Evolutionary conservation across 2,329 filamentous ascomycete genomes (phyloP).

Genomic region (Cryoendolithus antarcticus): DNA sequence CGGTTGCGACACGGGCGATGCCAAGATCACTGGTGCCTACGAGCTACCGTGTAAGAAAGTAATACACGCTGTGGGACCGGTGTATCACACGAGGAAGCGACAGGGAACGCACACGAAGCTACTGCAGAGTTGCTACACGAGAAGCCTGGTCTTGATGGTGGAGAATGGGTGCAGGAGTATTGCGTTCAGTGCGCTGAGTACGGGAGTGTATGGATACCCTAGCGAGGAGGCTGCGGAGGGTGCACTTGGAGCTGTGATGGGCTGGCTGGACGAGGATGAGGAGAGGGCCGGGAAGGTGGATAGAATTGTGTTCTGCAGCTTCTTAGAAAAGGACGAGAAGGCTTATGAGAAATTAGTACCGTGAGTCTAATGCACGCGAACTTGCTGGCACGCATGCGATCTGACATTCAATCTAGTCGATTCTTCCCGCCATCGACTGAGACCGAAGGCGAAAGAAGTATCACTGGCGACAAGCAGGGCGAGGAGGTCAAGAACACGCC

Average conservation of each 20-base stretch:
- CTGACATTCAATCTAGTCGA: slow-evolving; percentile 12
- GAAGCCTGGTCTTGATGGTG: slow-evolving; percentile 60
- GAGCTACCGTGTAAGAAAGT: slow-evolving; percentile 62
- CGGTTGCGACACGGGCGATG: slow-evolving; percentile 65
- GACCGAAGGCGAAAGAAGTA: slow-evolving; percentile 3
- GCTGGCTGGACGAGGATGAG: slow-evolving; percentile 39
- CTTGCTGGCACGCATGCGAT: not conserved
- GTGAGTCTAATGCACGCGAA: slow-evolving; percentile 42
- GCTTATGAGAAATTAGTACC: slow-evolving; percentile 61
- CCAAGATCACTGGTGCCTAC: slow-evolving; percentile 74
- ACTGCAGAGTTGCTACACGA: slow-evolving; percentile 55
- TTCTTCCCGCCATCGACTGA: slow-evolving; percentile 24
- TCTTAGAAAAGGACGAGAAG: slow-evolving; percentile 61
- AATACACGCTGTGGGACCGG: slow-evolving; percentile 82
- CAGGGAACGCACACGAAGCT: slow-evolving; percentile 29
- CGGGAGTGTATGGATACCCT: slow-evolving; percentile 83
- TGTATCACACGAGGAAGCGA: slow-evolving; percentile 44
- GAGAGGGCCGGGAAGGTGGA: slow-evolving; percentile 41
- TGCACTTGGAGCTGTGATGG: slow-evolving; percentile 50
- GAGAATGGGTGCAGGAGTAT: slow-evolving; percentile 54
- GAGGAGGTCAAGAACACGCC: slow-evolving; percentile 23
- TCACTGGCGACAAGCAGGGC: slow-evolving; percentile 6
- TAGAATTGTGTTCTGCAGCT: slow-evolving; percentile 74
- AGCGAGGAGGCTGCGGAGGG: slow-evolving; percentile 57
- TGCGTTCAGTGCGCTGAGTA: slow-evolving; percentile 76